Base-by-base conservation (phyloP, 331 rosid species). In the Malus hybrid region DNA sequence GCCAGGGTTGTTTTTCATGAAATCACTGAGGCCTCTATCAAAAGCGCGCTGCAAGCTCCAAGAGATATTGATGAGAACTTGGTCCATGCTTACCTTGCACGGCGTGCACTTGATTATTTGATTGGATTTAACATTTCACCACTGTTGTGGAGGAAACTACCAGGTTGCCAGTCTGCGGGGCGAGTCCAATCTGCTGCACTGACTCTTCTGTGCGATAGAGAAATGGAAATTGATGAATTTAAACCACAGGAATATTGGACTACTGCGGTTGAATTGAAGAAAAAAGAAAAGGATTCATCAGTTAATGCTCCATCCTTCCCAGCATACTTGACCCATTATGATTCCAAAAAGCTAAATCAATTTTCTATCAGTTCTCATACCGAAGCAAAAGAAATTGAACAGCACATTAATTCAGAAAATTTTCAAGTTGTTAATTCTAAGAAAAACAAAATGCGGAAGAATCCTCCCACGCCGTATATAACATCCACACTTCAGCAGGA, bases 401-500 rank as follows among this genome's bases (percentile, higher is more conserved):
- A 70, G 68, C 78, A 81, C 77, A 77, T 95, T 73, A 83, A 78
- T 69, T 85, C 85, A 66, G 77, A 57, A 42, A 75, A 79, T 50
- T 87, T 95, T 87, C 80, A 57, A 72, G 91, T 95, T 72, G 64
- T 86, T 63, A 82, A 68, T 74, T 81, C 81, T 79, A 95, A 89
- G 79, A 87, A 74, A 75, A 83, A 5, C 83, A 87, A 87, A 89
- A 55, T 71, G 58, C 80, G 85, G 84, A 92, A 83, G 85, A 95
- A 92, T 76, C 96, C 99, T 80, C 98, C 99, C 2, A 84, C 89
- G 30, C 99, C 99, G 62, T 92, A 78, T 78, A 90, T 95, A 86
- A 90, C 99, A 84, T 95, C 99, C 7, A 90, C 99, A 48, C 98
- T 95, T 84, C 99, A 95, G 86, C 99, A 95, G 81, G 99, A 95